Conservation (phyloP, 2,329 filamentous ascomycete species). For the Fusarium proliferatum region DNA sequence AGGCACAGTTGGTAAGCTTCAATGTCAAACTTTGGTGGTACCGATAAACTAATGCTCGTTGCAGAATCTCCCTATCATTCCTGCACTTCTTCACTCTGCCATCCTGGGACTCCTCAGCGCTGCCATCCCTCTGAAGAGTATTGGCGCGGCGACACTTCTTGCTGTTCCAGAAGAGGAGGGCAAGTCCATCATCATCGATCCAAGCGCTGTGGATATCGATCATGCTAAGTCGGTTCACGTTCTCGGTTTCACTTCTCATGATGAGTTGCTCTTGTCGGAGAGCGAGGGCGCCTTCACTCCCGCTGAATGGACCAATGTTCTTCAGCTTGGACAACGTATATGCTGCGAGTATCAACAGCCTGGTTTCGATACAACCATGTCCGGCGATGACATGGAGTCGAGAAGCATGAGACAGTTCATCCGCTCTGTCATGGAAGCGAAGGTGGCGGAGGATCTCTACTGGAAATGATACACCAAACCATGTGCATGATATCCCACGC, state of each 20-base stretch:
- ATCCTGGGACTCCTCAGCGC: constrained; percentile 83
- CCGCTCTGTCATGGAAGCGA: constrained; percentile 68
- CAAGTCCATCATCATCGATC: constrained; percentile 65
- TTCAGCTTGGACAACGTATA: constrained; percentile 70
- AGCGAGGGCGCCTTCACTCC: constrained; percentile 84
- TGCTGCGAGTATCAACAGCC: constrained; percentile 65
- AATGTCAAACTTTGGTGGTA: background rate
- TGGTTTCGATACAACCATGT: constrained; percentile 57
- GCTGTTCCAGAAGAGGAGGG: constrained; percentile 62
- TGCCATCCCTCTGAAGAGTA: constrained; percentile 81
- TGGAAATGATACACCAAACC: constrained; percentile 61
- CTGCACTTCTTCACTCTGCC: constrained; percentile 83
- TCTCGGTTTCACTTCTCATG: constrained; percentile 81
- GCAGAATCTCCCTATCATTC: constrained; percentile 82
- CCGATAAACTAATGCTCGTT: constrained; percentile 24
- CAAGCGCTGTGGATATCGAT: constrained; percentile 70
- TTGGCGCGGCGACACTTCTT: constrained; percentile 73
- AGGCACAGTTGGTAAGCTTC: constrained; percentile 67
- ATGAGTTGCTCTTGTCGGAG: constrained; percentile 80
- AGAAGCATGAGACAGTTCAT: constrained; percentile 69
- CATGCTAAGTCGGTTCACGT: constrained; percentile 79
- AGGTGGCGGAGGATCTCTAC: constrained; percentile 64
- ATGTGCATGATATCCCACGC: constrained; percentile 17
- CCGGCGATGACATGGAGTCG: constrained; percentile 56
- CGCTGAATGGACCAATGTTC: constrained; percentile 78